Base-by-base conservation (phyloP, 345 rosid genomes). In the Sonneratia caseolaris region DNA sequence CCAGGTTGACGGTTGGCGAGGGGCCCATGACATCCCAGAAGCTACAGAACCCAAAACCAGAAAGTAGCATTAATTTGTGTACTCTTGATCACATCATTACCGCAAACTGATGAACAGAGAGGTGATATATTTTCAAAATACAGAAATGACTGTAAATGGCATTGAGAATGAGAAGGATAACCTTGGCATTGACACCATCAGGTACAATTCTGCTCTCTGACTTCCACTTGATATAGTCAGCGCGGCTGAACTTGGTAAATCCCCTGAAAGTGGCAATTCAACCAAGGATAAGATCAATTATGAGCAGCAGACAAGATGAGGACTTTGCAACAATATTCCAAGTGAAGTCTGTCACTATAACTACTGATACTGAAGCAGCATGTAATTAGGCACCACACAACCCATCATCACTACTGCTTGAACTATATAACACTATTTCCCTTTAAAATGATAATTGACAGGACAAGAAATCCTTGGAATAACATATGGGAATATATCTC, bases 181-280 rank as follows among this genome's bases (percentile, higher is more conserved):
- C 85, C 82, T 83, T 42, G 45, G 2, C 45, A 42, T 42, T 42
- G 45, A 42, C 45, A 42, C 45, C 45, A 42, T 42, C 45, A 3
- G 85, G 81, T 19, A 80, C 70, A 65, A 85, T 81, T 77, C 89
- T 77, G 80, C 80, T 82, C 21, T 77, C 80, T 3, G 75, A 73
- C 70, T 83, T 85, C 67, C 81, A 70, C 80, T 14, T 83, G 0
- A 84, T 71, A 78, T 85, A 85, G 37, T 85, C 87, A 42, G 81
- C 82, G 67, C 84, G 87, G 81, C 71, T 79, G 57, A 76, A 79
- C 66, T 83, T 85, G 56, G 87, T 85, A 70, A 85, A 42, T 42
- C 87, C 89, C 89, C 86, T 85, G 77, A 42, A 65, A 66, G 21
- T 66, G 43, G 48, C 47, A 66, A 47, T 47, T 47, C 13, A 47